These are phyloP conservation scores for Clavispora fructus DNA, from an alignment of 805 yeast genomes.

Conservation along the genomic window DNA sequence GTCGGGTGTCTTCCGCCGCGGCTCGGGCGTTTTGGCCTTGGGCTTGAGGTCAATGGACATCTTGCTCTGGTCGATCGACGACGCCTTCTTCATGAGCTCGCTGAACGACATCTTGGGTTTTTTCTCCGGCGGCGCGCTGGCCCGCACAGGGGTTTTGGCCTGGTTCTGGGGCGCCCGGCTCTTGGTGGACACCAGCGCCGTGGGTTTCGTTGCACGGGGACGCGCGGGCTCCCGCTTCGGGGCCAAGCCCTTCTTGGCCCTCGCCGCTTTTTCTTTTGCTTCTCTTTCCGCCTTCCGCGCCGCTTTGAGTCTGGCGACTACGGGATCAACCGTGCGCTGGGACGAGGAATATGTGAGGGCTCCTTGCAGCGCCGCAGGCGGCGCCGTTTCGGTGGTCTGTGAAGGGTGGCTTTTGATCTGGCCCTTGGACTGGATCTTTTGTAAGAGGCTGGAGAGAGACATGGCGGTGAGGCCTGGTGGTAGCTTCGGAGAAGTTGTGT, in stretches of 20 bases:
- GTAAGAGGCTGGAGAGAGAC: constrained; percentile 29
- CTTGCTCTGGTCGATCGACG: constrained; percentile 46
- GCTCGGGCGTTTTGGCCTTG: constrained; percentile 35
- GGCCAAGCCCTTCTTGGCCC: constrained; percentile 29
- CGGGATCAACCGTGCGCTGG: constrained; percentile 51
- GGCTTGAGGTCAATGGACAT: constrained; percentile 34
- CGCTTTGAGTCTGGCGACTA: constrained; percentile 64
- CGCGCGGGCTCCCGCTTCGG: constrained; percentile 14
- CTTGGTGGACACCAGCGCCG: constrained; percentile 4
- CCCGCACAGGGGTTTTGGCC: background rate
- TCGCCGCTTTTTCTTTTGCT: constrained; percentile 29
- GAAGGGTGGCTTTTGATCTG: constrained; percentile 7
- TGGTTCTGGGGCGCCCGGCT: background rate
- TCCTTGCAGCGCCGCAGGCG: background rate
- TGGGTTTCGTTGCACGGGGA: constrained; percentile 1
- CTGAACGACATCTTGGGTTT: constrained; percentile 48
- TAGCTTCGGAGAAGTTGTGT: background rate
- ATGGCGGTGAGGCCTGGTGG: constrained; percentile 6
- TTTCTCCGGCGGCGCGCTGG: constrained; percentile 4
- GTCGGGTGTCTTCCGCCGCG: background rate
- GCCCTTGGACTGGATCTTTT: constrained; percentile 29
- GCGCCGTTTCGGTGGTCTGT: background rate
- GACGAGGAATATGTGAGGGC: background rate
- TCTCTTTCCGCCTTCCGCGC: constrained; percentile 55
- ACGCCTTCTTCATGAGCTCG: constrained; percentile 68